Base-by-base conservation (phyloP, 306 rosid species). In the Lathyrus sativus region DNA sequence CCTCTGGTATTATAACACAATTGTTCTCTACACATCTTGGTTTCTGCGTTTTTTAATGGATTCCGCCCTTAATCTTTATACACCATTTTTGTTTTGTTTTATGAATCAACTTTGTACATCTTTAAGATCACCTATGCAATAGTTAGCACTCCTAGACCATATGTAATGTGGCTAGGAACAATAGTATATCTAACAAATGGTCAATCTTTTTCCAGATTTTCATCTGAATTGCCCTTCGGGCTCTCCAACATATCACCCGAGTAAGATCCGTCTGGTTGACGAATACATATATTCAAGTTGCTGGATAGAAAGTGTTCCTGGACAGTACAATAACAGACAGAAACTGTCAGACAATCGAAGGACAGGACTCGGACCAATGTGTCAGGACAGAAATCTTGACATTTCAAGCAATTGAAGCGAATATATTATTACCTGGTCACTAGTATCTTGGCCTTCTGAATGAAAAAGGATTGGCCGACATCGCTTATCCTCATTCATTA, bases 401-500 rank as follows among this genome's bases (percentile, higher is more conserved):
- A 57, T 39, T 37, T 62, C 13, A 64, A 54, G 15, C 10, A 29
- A 69, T n/a, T 54, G 46, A 24, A 74, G 54, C 18, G 57, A 56
- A 81, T 19, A 49, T 19, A 35, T 35, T 19, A 7, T 35, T 74
- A 92, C 98, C 96, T 87, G 90, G 67, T 87, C 87, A 50, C 71
- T 56, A 54, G 84, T 81, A 55, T 87, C 95, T 83, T 84, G 92
- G 75, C 96, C 96, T 81, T 86, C 98, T 31, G 88, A 87, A 73
- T 86, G 95, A 65, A 92, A 92, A 66, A 92, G 92, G 74, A 89
- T 92, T 6, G 96, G 98, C 64, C 96, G 85, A 70, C 98, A 92
- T 62, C 89, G 84, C 81, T 92, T 92, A 79, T 92, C 98, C 80
- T 92, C 98, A 66, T 87, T 89, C 98, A 89, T 89, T 65, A 89